A percentile compares a stretch with the other conserved stretches of the same genome.
Evolutionary conservation across 129 eudicot species (phyloP).

Genomic region (Arctium lappa): DNA sequence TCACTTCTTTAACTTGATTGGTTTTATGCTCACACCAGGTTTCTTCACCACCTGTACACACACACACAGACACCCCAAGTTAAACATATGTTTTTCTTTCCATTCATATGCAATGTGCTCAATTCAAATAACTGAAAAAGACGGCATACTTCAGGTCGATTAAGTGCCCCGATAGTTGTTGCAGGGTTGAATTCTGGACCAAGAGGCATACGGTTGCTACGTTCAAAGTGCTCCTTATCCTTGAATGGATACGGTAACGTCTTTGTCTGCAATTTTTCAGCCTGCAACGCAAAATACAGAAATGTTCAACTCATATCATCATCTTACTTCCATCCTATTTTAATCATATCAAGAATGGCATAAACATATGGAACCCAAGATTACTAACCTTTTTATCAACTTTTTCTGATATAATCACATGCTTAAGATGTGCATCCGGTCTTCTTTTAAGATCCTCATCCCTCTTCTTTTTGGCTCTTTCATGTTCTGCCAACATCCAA

Average conservation of each 20-base stretch:
- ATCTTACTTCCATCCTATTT: background rate
- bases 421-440: constrained; percentile 83
- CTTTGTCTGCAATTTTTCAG: constrained; percentile 72
- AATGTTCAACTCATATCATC: background rate
- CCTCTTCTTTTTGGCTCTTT: constrained; percentile 77
- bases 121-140: background rate
- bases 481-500: constrained; percentile 83
- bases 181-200: constrained; percentile 96
- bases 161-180: constrained; percentile 60
- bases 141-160: constrained; percentile 67
- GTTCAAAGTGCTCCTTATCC: constrained; percentile 74
- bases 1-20: constrained; percentile 59
- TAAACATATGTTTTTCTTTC: background rate
- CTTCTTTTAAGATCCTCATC: constrained; percentile 69
- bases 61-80: background rate
- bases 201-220: constrained; percentile 81
- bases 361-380: background rate
- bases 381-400: constrained; percentile 80
- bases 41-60: constrained; percentile 79
- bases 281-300: constrained; percentile 37
- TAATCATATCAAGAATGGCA: background rate
- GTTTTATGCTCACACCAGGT: constrained; percentile 76
- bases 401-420: constrained; percentile 90
- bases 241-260: constrained; percentile 82
- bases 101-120: background rate